A percentile compares a stretch with the other conserved stretches of the same genome.
phyloP scores from a whole-genome alignment of 2,329 filamentous ascomycete species.

The Fusarium sp. region DNA sequence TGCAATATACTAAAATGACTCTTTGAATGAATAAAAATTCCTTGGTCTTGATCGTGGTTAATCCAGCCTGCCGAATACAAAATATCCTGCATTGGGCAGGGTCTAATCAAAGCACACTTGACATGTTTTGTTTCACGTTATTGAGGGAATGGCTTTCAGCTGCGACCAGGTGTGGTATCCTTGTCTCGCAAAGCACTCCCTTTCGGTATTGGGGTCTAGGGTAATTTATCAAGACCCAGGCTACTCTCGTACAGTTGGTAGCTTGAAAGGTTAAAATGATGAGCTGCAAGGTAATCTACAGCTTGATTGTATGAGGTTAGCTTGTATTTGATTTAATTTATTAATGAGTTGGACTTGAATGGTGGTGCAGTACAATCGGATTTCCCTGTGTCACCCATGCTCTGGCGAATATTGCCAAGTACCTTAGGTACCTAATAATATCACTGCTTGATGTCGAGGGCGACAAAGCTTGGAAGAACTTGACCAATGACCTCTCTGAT shows the following conservation, averaged over 20 bases:
- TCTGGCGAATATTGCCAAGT: no score
- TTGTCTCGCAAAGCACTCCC: not conserved
- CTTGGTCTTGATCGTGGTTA: conserved; percentile 2
- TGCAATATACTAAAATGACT: conserved; percentile 16
- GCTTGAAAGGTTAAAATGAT: no score
- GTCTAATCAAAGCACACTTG: not conserved
- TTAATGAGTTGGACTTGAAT: no score
- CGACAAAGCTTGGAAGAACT: not conserved
- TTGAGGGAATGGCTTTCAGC: not conserved
- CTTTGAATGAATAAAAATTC: not conserved
- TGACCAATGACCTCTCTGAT: not conserved
- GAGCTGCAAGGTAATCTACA: not conserved
- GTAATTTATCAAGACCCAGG: not conserved
- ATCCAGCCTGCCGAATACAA: conserved; percentile 2
- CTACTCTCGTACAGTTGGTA: no score
- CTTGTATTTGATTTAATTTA: no score
- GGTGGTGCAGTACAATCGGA: no score
- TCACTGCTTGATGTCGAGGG: not conserved
- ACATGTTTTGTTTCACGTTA: conserved; percentile 8
- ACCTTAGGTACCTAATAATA: no score
- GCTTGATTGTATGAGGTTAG: no score
- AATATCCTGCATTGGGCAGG: not conserved
- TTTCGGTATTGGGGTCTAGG: not conserved
- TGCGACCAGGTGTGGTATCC: not conserved
- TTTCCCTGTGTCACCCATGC: no score